Base-by-base conservation (phyloP, 129 eudicot genomes). In the Flaveria linearis region DNA sequence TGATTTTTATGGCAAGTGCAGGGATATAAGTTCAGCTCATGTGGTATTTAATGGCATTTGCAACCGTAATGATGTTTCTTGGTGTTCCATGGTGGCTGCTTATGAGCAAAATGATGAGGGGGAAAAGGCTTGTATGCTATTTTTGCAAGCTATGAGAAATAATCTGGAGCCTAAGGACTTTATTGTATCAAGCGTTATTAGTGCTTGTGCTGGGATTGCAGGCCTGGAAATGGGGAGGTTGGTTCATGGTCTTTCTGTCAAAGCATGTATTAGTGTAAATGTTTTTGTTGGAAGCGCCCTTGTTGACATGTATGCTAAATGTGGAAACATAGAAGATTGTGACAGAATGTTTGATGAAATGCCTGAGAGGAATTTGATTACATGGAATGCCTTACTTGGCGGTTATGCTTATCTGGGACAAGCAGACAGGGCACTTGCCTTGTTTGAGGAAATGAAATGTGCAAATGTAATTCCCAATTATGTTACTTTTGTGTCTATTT, bases 281-380 rank as follows among this genome's bases (percentile, higher is more conserved):
- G 50, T 86, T 18, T 92, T 86, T 74, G 90, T 89, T 55, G 98
- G 98, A 50, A 92, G 98, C 69, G 91, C 98, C 26, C 84, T 92
- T 43, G 98, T 92, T 5, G 98, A 92, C 87, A 88, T 92, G 98
- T 92, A 89, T 61, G 96, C 91, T 18, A 89, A 92, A 73, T 92
- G 93, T 88, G 98, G 96, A 42, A 87, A 87, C 23, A 71, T 87
- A 9, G 84, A 86, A 74, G 91, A 86, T 42, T 87, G 96, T 16
- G 90, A 89, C 77, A 75, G 58, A 41, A 76, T 87, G 53, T 89
- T 92, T 72, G 75, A 71, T 62, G 89, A 75, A 18, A 82, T 88
- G 84, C 82, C 86, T 0, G 80, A 78, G 63, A 80, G 85, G 68
- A 92, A 92, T 55, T 69, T 88, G 45, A 69, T 92, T 28, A 82